These are phyloP conservation scores for Russula virescens DNA, from an alignment of 768 basidiomycete species.

Conservation along the genomic window DNA sequence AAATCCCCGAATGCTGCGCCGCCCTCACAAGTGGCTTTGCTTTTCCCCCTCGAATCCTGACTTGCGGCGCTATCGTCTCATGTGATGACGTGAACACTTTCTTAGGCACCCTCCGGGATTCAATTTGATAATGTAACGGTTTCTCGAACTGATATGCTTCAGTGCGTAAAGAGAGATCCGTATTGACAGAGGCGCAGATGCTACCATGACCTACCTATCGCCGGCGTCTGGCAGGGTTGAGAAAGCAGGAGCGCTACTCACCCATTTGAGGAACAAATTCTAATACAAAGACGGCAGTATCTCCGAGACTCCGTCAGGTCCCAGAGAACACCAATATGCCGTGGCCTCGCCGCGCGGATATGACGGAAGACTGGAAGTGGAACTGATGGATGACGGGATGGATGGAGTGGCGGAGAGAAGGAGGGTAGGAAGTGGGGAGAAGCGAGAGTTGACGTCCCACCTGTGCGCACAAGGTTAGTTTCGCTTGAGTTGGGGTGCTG, in stretches of 20 bases:
- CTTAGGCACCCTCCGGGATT: background rate
- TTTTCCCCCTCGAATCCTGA: background rate
- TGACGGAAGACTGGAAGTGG: too few species aligned
- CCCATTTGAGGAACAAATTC: background rate
- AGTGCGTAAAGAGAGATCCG: background rate
- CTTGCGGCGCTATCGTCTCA: background rate
- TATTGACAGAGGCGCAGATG: background rate
- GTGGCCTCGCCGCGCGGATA: background rate
- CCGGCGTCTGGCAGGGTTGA: conserved; percentile 3
- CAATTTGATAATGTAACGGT: background rate
- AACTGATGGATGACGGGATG: too few species aligned
- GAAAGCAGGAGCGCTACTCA: background rate
- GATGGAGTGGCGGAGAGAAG: too few species aligned
- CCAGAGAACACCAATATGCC: background rate
- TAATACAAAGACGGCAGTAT: background rate
- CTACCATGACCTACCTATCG: background rate
- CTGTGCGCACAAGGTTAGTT: background rate
- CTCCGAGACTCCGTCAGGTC: background rate
- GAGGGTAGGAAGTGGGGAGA: background rate
- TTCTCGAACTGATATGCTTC: background rate
- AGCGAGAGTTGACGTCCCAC: background rate
- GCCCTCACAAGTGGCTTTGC: background rate
- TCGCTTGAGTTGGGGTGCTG: background rate
- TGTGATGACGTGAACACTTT: background rate
- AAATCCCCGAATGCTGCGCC: background rate